Evolutionary conservation across 352 stramenopile species (phyloP).

Genomic region (Aphanomyces cochlioides): DNA sequence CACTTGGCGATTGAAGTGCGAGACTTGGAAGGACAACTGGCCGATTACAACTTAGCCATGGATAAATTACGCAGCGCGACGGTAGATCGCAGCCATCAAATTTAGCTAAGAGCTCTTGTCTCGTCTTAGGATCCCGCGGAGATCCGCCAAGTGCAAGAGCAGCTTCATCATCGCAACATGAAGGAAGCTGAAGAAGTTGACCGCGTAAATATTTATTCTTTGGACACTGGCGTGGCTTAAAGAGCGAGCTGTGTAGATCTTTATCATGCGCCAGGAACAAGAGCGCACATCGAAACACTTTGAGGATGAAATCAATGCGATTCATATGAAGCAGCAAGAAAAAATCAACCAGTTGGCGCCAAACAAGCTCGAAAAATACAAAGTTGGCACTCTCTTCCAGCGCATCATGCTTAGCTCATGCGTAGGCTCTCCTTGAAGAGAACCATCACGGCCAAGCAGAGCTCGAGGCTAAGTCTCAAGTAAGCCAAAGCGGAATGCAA

Average conservation of each 20-base stretch:
- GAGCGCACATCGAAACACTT: conserved; percentile 57
- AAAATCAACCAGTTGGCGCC: conserved; percentile 88
- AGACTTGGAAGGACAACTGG: conserved; percentile 86
- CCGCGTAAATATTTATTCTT: conserved; percentile 31
- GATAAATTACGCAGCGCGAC: conserved; percentile 83
- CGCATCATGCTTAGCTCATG: no score
- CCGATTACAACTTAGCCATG: conserved; percentile 92
- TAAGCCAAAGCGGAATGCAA: conserved; percentile 3
- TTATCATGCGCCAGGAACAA: conserved; percentile 85
- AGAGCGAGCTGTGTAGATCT: conserved; percentile 56
- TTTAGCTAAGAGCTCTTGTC: neutral
- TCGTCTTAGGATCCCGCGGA: conserved; percentile 43
- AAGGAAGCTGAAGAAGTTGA: conserved; percentile 87
- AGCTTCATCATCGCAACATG: conserved; percentile 62
- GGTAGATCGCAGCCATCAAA: neutral
- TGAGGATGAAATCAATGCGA: conserved; percentile 73
- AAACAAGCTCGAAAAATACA: conserved; percentile 80
- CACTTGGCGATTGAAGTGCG: conserved; percentile 62
- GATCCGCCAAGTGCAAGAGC: conserved; percentile 66
- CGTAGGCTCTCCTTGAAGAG: conserved; percentile 59
- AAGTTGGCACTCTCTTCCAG: conserved; percentile 18
- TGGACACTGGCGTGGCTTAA: conserved; percentile 24
- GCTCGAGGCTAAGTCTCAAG: conserved; percentile 47
- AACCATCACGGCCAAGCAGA: conserved; percentile 68
- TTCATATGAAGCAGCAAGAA: conserved; percentile 74